phyloP scores from a whole-genome alignment of 208 protist genomes.

The Leishmania aethiopica region DNA sequence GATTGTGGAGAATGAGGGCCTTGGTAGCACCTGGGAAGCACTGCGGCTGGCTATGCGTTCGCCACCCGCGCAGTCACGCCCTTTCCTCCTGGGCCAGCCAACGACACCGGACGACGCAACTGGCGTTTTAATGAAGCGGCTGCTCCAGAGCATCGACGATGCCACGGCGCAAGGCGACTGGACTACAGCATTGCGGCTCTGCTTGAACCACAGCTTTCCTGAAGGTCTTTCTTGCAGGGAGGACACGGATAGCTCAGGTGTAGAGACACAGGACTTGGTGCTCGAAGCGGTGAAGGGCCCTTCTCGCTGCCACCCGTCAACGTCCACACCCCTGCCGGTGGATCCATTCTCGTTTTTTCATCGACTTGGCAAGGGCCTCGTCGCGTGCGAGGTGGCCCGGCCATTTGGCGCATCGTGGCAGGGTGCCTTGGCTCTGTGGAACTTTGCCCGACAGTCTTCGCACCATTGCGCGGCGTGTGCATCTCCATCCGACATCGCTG shows the following conservation, averaged over 20 bases:
- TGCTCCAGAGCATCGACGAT: conserved; percentile 34
- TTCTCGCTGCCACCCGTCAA: not conserved
- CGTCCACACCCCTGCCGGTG: not conserved
- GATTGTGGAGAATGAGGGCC: conserved; percentile 2
- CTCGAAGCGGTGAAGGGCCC: not conserved
- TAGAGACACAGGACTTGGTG: not conserved
- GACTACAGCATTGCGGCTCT: conserved; percentile 42
- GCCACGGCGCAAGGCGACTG: conserved; percentile 58
- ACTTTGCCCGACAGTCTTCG: not conserved
- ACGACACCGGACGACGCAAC: not conserved
- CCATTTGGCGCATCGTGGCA: conserved; percentile 23
- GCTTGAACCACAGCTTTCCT: not conserved
- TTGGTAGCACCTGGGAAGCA: not conserved
- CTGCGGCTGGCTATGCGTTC: not conserved
- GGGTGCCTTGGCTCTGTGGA: conserved; percentile 36
- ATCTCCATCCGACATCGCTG: conserved; percentile 1
- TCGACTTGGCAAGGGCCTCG: conserved; percentile 44
- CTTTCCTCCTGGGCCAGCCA: not conserved
- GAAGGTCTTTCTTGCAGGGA: not conserved
- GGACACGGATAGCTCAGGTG: not conserved
- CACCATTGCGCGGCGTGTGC: not conserved
- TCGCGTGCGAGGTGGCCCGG: conserved; percentile 30
- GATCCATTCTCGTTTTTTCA: conserved; percentile 26
- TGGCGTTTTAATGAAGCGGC: too few species aligned
- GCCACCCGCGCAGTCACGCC: not conserved